A percentile compares a stretch with the other conserved stretches of the same genome.
These are phyloP conservation scores for Ceratocystis eucalypticola DNA, from an alignment of 2,329 filamentous ascomycete species.

Conservation along the genomic window DNA sequence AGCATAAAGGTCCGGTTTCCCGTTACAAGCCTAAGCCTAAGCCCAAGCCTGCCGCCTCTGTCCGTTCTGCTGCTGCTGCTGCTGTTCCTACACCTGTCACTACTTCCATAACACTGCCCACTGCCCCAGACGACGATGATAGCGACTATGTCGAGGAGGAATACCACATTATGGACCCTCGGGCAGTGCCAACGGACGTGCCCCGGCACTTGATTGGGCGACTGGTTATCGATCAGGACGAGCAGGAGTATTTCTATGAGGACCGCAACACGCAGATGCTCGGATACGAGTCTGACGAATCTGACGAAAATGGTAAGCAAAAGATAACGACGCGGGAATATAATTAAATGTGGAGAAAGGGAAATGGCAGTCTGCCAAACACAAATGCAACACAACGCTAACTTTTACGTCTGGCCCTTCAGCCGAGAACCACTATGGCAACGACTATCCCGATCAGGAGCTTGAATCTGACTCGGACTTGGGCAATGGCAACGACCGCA, in stretches of 20 bases:
- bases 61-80: constrained; percentile 5
- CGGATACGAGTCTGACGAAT: constrained; percentile 42
- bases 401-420: constrained; percentile 9
- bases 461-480: constrained; percentile 46
- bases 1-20: constrained; percentile 41
- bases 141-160: constrained; percentile 51
- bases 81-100: constrained; percentile 12
- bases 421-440: constrained; percentile 67
- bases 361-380: not conserved
- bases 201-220: constrained; percentile 40
- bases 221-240: constrained; percentile 43
- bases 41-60: constrained; percentile 7
- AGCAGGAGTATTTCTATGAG: constrained; percentile 44
- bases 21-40: constrained; percentile 31
- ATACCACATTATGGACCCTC: constrained; percentile 47
- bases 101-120: constrained; percentile 21
- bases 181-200: constrained; percentile 35
- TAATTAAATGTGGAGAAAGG: not conserved
- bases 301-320: constrained; percentile 48
- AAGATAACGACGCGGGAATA: constrained; percentile 1
- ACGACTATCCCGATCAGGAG: constrained; percentile 71
- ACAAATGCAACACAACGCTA: not conserved
- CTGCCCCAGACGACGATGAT: constrained; percentile 32
- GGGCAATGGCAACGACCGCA: constrained; percentile 32
- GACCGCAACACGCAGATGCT: constrained; percentile 16